phyloP scores from a whole-genome alignment of 108 stramenopile species.

The Cylindrotheca fusiformis region DNA sequence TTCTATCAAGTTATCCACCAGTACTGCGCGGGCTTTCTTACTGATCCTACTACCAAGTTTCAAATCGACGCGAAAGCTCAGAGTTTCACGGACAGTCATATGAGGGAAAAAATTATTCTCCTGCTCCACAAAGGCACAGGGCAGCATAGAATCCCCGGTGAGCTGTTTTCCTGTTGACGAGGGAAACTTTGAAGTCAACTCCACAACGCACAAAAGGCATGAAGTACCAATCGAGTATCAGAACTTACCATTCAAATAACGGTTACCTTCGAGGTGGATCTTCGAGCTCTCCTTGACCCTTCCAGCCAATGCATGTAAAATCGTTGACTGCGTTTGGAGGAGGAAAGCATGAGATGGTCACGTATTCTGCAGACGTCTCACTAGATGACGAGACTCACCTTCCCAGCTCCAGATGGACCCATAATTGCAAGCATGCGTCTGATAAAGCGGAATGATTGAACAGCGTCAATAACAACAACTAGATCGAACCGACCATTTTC shows the following conservation, averaged over 20 bases:
- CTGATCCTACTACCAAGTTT: slow-evolving; percentile 65
- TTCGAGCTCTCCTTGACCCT: slow-evolving; percentile 67
- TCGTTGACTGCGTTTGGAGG: slow-evolving; percentile 28
- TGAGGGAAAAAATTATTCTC: slow-evolving; percentile 84
- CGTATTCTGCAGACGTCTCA: background rate
- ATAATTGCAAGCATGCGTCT: slow-evolving; percentile 75
- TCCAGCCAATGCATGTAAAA: slow-evolving; percentile 82
- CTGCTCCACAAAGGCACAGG: slow-evolving; percentile 77
- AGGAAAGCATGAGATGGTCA: background rate
- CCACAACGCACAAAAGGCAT: no score
- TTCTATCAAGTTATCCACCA: slow-evolving; percentile 64
- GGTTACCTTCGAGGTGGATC: slow-evolving; percentile 49
- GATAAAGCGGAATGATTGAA: no score
- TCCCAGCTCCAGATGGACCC: slow-evolving; percentile 45
- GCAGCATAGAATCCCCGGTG: slow-evolving; percentile 61
- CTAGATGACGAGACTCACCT: background rate
- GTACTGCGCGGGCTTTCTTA: slow-evolving; percentile 51
- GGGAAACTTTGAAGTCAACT: no score
- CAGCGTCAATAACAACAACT: no score
- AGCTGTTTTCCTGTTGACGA: no score
- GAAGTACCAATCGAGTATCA: no score
- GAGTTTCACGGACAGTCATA: slow-evolving; percentile 85
- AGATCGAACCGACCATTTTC: no score
- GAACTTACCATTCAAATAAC: slow-evolving; percentile 71
- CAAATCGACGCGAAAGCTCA: slow-evolving; percentile 74